These are phyloP conservation scores for Cutaneotrichosporon spelunceum DNA, from an alignment of 1,284 basidiomycete species.

Conservation along the genomic window DNA sequence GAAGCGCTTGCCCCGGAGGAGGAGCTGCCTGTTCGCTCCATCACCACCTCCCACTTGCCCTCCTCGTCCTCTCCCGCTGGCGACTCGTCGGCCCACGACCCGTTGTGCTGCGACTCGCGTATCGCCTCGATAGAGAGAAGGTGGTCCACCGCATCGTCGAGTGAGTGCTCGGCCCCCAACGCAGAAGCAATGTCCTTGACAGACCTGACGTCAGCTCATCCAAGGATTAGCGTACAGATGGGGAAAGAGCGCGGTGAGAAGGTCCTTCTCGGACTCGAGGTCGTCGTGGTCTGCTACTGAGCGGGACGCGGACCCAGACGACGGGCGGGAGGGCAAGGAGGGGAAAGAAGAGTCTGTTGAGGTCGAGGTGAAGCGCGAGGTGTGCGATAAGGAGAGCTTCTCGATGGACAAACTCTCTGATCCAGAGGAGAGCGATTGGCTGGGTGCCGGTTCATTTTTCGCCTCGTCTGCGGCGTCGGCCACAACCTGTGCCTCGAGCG, in stretches of 20 bases:
- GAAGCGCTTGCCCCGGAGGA: neutral
- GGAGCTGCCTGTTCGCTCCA: neutral
- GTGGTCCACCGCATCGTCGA: conserved; percentile 38
- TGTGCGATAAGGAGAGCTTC: neutral
- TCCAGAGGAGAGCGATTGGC: neutral
- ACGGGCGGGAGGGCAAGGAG: neutral
- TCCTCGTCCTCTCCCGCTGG: conserved; percentile 8
- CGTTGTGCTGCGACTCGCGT: conserved; percentile 31
- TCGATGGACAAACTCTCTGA: neutral
- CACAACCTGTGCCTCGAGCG: conserved; percentile 46
- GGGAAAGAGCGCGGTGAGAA: conserved; percentile 37
- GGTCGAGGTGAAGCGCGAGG: neutral
- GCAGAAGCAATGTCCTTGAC: conserved; percentile 25
- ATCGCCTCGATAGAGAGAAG: conserved; percentile 45
- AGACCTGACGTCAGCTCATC: neutral
- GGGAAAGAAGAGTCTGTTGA: neutral
- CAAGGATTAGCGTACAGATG: conserved; percentile 24
- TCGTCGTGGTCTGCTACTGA: conserved; percentile 7
- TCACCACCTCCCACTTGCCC: neutral
- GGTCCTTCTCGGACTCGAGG: conserved; percentile 18
- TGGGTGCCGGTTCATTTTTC: neutral
- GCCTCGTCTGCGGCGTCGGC: conserved; percentile 35
- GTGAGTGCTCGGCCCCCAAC: conserved; percentile 23
- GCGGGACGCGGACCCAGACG: neutral
- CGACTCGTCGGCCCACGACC: conserved; percentile 37